Percentiles rank a stretch among this genome's conserved stretches.
phyloP scores from a whole-genome alignment of 495 filamentous ascomycete genomes.

The Neurospora tetraspora region DNA sequence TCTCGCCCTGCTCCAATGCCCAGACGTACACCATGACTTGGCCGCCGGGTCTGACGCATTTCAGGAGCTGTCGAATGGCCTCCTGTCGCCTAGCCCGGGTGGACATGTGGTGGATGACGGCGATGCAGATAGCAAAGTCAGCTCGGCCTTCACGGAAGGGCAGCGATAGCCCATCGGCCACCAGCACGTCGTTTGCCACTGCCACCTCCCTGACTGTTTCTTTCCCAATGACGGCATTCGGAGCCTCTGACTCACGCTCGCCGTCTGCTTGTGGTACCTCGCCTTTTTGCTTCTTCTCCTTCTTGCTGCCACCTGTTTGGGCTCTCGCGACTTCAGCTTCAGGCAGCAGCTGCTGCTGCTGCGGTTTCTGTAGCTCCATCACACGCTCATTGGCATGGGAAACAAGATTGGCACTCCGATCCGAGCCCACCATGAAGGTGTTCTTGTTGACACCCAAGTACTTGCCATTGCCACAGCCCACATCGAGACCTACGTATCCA shows the following conservation, averaged over 20 bases:
- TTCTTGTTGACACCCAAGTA: slow-evolving; percentile 71
- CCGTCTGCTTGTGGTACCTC: not conserved
- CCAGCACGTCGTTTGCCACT: slow-evolving; percentile 35
- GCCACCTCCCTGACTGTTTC: slow-evolving; percentile 3
- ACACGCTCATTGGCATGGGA: slow-evolving; percentile 59
- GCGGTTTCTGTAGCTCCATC: slow-evolving; percentile 32
- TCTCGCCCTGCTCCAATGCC: slow-evolving; percentile 87
- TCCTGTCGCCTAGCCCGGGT: slow-evolving; percentile 65
- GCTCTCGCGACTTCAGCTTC: not conserved
- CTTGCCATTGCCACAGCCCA: slow-evolving; percentile 96
- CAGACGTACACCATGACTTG: slow-evolving; percentile 84
- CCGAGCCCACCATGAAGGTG: slow-evolving; percentile 77
- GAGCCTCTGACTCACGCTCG: not conserved
- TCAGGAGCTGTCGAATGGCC: slow-evolving; percentile 62
- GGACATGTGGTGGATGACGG: slow-evolving; percentile 89
- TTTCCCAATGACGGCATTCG: not conserved
- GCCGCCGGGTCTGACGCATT: slow-evolving; percentile 49
- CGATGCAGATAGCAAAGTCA: slow-evolving; percentile 93
- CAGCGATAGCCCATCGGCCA: slow-evolving; percentile 63
- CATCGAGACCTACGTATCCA: slow-evolving; percentile 79
- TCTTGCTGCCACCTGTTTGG: not conserved
- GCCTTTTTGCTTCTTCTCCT: slow-evolving; percentile 1
- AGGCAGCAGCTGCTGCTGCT: not conserved
- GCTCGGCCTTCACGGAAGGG: slow-evolving; percentile 60
- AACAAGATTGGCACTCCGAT: slow-evolving; percentile 72